Conservation (phyloP, 2,329 filamentous ascomycete species). For the Phialocephala subalpina region DNA sequence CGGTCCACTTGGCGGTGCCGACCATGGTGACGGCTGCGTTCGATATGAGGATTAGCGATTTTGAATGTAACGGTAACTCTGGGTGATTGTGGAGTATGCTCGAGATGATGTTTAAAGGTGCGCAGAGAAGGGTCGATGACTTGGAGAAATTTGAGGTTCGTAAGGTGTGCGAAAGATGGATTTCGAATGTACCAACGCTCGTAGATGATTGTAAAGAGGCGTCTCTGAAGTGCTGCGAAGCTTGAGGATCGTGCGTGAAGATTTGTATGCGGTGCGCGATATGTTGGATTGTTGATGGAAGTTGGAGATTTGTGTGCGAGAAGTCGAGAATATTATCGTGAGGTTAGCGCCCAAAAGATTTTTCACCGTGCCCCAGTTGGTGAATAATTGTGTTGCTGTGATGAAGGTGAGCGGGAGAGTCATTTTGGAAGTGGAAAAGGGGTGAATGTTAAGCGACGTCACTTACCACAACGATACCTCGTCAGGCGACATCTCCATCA, state of each 20-base stretch:
- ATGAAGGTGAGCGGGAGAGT: background rate
- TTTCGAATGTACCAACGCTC: no score
- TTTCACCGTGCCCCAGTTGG: conserved; percentile 2
- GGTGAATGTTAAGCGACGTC: background rate
- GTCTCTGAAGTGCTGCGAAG: background rate
- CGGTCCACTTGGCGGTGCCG: conserved; percentile 7
- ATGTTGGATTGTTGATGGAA: background rate
- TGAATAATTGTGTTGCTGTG: background rate
- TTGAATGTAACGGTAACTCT: background rate
- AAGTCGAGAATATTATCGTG: background rate
- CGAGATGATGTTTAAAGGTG: background rate
- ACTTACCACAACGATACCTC: background rate
- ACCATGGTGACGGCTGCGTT: background rate
- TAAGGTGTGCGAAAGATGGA: no score
- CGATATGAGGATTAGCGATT: background rate
- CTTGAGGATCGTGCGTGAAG: background rate
- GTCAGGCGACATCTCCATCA: background rate
- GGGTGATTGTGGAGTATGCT: background rate
- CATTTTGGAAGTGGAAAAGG: background rate
- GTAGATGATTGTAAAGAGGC: background rate
- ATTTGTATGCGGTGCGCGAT: background rate
- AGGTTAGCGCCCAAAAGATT: background rate
- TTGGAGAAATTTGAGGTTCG: no score
- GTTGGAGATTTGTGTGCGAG: background rate
- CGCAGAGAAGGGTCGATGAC: background rate